Percentiles rank a stretch among this genome's conserved stretches.
Conservation (phyloP, 202 grass and related monocot species). For the Panicum virgatum region DNA sequence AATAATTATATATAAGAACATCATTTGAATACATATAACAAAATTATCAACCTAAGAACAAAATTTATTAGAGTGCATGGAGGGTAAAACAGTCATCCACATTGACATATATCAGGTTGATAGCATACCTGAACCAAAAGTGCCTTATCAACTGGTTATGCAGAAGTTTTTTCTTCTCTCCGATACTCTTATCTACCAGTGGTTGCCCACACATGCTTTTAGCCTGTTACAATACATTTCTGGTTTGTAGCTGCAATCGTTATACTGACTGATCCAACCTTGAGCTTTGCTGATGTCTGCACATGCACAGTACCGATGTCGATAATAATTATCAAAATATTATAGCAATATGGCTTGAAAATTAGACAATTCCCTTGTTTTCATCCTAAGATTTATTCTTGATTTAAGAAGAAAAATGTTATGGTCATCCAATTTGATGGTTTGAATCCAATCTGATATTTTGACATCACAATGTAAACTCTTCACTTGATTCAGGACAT, state of each 20-base stretch:
- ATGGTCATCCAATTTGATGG: neutral
- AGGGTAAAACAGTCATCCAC: neutral
- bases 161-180: neutral
- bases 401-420: neutral
- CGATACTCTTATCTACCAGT: neutral
- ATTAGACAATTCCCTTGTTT: neutral
- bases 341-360: neutral
- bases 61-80: neutral
- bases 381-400: neutral
- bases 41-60: conserved; percentile 2
- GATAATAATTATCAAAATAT: neutral
- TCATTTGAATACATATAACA: neutral
- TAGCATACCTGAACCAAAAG: conserved; percentile 17
- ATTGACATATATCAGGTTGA: conserved; percentile 7
- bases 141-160: neutral
- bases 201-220: neutral
- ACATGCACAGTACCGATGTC: neutral
- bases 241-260: neutral
- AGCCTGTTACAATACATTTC: neutral
- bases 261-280: neutral
- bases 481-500: neutral
- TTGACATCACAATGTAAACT: neutral
- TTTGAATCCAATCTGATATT: neutral
- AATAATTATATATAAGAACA: neutral
- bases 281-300: neutral